Percentiles rank a stretch among this genome's conserved stretches.
Conservation (phyloP, 176 grass and related monocot genomes). For the bread wheat (Triticum aestivum) region DNA sequence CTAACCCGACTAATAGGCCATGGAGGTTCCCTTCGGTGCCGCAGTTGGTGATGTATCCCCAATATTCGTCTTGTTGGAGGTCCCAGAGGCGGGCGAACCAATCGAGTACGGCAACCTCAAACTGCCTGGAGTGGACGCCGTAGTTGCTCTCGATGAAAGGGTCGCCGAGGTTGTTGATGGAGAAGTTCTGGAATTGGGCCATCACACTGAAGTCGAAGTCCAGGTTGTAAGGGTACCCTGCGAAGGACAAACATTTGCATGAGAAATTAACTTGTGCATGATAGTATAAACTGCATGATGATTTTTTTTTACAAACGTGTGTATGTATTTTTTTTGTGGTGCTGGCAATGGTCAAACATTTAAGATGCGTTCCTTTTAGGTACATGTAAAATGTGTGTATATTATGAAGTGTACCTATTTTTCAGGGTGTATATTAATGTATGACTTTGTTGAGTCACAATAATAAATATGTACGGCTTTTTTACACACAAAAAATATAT, state of each 20-base stretch:
- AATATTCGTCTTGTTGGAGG: constrained; percentile 23
- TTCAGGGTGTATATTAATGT: too few species aligned
- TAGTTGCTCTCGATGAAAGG: constrained; percentile 65
- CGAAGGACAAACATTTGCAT: not conserved
- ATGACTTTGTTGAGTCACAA: too few species aligned
- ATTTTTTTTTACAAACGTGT: not conserved
- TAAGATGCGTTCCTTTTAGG: too few species aligned
- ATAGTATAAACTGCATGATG: not conserved
- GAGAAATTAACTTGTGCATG: not conserved
- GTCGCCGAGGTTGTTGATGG: constrained; percentile 51
- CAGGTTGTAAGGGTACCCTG: constrained; percentile 51
- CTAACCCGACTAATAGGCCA: constrained; percentile 44
- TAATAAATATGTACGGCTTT: too few species aligned
- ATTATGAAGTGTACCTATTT: too few species aligned
- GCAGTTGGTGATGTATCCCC: constrained; percentile 55
- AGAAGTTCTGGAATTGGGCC: constrained; percentile 24
- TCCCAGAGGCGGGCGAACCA: constrained; percentile 60
- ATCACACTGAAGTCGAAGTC: constrained; percentile 36
- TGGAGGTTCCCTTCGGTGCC: constrained; percentile 57
- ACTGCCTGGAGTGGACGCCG: constrained; percentile 41
- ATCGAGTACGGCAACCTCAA: constrained; percentile 43
- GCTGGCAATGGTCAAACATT: too few species aligned
- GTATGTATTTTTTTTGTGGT: too few species aligned
- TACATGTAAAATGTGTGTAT: too few species aligned
- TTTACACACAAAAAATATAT: too few species aligned